Conservation (phyloP, 1,284 basidiomycete genomes). For the Taiwanofungus camphoratus region DNA sequence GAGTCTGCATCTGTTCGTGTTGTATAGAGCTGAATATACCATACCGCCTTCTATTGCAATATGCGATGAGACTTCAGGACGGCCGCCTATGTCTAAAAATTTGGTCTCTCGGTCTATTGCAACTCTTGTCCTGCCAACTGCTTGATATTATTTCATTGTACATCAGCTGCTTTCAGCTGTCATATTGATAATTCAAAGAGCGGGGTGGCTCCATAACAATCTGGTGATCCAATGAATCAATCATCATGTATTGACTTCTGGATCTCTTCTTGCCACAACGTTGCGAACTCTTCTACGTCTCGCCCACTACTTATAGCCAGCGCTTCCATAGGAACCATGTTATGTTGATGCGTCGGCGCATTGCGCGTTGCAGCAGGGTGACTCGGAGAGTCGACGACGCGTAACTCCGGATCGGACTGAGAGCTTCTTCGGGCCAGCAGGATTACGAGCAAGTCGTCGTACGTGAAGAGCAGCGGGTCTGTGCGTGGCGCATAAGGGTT, state of each 20-base stretch:
- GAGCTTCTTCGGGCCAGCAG: constrained; percentile 16
- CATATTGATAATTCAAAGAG: too few species aligned
- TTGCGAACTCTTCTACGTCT: constrained; percentile 68
- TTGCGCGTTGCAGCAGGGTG: constrained; percentile 65
- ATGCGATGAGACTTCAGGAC: too few species aligned
- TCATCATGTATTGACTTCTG: constrained; percentile 33
- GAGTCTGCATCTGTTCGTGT: constrained; percentile 50
- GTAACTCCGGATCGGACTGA: constrained; percentile 41
- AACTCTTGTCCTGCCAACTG: too few species aligned
- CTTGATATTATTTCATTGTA: too few species aligned
- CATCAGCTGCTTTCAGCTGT: too few species aligned
- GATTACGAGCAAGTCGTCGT: constrained; percentile 64
- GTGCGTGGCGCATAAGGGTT: constrained; percentile 85
- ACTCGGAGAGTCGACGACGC: constrained; percentile 65
- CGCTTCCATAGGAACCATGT: constrained; percentile 91
- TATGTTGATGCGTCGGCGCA: constrained; percentile 76
- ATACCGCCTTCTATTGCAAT: too few species aligned
- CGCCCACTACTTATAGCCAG: constrained; percentile 72
- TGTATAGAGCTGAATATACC: constrained; percentile 19
- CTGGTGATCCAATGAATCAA: too few species aligned
- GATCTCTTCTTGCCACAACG: constrained; percentile 59
- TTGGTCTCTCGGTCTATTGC: too few species aligned
- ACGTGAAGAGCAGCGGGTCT: constrained; percentile 83
- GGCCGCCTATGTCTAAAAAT: too few species aligned
- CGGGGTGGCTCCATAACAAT: too few species aligned